A percentile compares a stretch with the other conserved stretches of the same genome.
These are phyloP conservation scores for Batkoa obscura DNA, from an alignment of 371 early-diverging fungal genomes.

Conservation along the genomic window DNA sequence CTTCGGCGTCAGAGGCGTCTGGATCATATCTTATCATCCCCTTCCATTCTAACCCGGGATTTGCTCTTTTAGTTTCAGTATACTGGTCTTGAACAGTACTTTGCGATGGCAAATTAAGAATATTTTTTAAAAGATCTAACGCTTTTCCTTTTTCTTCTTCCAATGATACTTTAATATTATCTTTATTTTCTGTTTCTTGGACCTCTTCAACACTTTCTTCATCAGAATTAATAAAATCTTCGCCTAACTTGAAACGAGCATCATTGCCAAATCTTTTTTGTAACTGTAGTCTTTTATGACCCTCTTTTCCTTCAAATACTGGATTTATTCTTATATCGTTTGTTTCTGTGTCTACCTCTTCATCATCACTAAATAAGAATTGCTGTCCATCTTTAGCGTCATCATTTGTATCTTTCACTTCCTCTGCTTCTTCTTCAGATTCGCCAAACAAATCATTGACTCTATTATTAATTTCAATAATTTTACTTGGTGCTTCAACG, in stretches of 20 bases:
- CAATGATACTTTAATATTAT: not conserved
- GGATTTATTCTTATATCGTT: not conserved
- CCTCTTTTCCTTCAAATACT: conserved; percentile 3
- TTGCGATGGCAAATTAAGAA: not conserved
- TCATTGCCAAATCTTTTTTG: conserved; percentile 2
- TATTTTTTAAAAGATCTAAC: not conserved
- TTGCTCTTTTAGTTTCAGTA: not conserved
- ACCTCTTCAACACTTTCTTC: not conserved
- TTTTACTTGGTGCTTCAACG: not conserved
- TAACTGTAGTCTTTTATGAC: not conserved
- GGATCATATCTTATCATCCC: conserved; percentile 1
- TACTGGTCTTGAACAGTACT: too few relatives aligned
- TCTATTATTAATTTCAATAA: not conserved
- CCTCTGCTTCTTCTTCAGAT: not conserved
- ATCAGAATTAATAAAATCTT: conserved; percentile 1
- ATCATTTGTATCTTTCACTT: not conserved
- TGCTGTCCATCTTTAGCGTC: not conserved
- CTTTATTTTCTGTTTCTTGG: not conserved
- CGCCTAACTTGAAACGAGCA: conserved; percentile 3
- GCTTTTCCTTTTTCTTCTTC: not conserved
- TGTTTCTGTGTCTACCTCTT: not conserved
- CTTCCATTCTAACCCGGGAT: not conserved
- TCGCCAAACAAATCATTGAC: not conserved
- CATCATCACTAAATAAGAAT: conserved; percentile 2
- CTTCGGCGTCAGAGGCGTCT: not conserved